Evolutionary conservation across 352 stramenopile species (phyloP).

Genomic region (Phytophthora colocasiae): DNA sequence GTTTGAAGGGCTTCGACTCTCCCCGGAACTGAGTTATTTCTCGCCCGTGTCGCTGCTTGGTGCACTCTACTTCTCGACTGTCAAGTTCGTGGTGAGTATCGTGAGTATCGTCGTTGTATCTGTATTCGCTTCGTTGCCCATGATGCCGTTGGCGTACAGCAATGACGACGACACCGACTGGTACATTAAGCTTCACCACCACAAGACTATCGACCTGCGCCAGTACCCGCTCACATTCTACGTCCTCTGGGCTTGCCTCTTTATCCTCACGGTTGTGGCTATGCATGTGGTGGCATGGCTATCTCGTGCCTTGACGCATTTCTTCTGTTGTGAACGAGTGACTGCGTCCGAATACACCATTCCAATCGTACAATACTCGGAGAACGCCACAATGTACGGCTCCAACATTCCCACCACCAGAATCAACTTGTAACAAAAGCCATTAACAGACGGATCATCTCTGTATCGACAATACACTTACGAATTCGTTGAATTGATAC

Average conservation of each 20-base stretch:
- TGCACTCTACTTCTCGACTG: constrained; percentile 65
- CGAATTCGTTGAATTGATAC: no score
- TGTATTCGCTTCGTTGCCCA: constrained; percentile 42
- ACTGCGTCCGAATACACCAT: constrained; percentile 57
- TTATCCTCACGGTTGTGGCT: constrained; percentile 58
- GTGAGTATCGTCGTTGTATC: constrained; percentile 46
- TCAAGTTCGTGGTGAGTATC: constrained; percentile 72
- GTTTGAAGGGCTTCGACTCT: constrained; percentile 48
- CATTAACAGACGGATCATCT: not conserved
- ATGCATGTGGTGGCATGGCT: constrained; percentile 60
- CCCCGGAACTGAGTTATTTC: constrained; percentile 56
- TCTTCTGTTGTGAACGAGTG: constrained; percentile 76
- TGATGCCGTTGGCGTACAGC: constrained; percentile 23
- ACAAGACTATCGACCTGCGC: constrained; percentile 37
- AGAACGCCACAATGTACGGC: constrained; percentile 24
- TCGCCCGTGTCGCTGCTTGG: constrained; percentile 69
- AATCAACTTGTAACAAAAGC: constrained; percentile 13
- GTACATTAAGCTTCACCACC: constrained; percentile 32
- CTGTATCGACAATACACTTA: no score
- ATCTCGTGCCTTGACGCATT: constrained; percentile 56
- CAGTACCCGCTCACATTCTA: constrained; percentile 53
- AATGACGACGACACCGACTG: constrained; percentile 31
- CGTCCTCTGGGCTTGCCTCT: constrained; percentile 51
- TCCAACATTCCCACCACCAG: constrained; percentile 13
- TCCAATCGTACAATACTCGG: constrained; percentile 41